Percentiles rank a stretch among this genome's conserved stretches.
Conservation (phyloP, 768 basidiomycete species). For the Russula virescens region DNA sequence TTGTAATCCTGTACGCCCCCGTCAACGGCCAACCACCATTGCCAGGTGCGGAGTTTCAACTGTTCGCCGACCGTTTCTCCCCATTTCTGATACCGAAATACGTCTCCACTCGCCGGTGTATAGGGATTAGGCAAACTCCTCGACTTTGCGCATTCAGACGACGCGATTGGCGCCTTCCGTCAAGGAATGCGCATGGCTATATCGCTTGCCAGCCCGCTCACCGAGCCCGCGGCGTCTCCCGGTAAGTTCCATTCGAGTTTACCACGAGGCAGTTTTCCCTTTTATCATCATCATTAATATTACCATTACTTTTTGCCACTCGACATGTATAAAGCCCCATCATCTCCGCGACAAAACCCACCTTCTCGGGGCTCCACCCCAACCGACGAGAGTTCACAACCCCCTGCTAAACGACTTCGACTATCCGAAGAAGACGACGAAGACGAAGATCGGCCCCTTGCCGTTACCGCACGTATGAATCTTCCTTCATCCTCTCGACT, state of each 20-base stretch:
- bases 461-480: constrained; percentile 28
- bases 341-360: constrained; percentile 30
- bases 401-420: constrained; percentile 35
- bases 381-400: constrained; percentile 55
- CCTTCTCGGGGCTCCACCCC: constrained; percentile 30
- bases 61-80: constrained; percentile 8
- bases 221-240: constrained; percentile 43
- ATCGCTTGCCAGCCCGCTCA: constrained; percentile 45
- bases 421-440: constrained; percentile 24
- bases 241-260: constrained; percentile 36
- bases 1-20: constrained; percentile 2
- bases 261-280: constrained; percentile 23
- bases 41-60: constrained; percentile 26
- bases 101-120: neutral
- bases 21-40: constrained; percentile 1
- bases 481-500: constrained; percentile 15
- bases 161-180: constrained; percentile 60
- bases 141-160: constrained; percentile 75
- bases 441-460: constrained; percentile 31
- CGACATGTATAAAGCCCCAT: constrained; percentile 27
- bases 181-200: constrained; percentile 60
- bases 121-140: constrained; percentile 72
- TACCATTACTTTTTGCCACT: constrained; percentile 8
- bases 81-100: neutral
- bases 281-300: constrained; percentile 24